These are phyloP conservation scores for Pseudogymnoascus sp. DNA, from an alignment of 2,329 filamentous ascomycete species.

Conservation along the genomic window DNA sequence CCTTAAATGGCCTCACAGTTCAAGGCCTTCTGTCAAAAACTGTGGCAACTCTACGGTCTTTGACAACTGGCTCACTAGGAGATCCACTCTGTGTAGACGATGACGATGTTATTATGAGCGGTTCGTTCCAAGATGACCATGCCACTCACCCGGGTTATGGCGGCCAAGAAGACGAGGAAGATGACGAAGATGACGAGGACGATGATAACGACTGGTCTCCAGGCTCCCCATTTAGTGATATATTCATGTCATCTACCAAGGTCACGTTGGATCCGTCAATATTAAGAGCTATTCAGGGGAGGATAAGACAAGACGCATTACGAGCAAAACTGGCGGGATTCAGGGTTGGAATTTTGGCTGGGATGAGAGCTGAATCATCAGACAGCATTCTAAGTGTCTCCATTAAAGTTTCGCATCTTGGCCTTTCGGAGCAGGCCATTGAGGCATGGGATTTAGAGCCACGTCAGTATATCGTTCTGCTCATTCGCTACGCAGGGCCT, in stretches of 20 bases:
- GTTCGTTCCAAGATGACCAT: background rate
- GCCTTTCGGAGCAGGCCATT: slow-evolving; percentile 64
- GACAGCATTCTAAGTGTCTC: slow-evolving; percentile 55
- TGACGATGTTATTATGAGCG: slow-evolving; percentile 1
- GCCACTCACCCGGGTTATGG: background rate
- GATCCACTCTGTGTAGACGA: background rate
- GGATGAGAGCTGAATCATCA: slow-evolving; percentile 33
- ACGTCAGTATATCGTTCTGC: slow-evolving; percentile 62
- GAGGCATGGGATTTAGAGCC: slow-evolving; percentile 65
- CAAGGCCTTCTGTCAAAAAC: background rate
- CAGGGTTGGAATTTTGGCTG: slow-evolving; percentile 54
- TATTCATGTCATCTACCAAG: slow-evolving; percentile 19
- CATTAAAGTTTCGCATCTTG: slow-evolving; percentile 59
- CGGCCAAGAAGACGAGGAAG: background rate
- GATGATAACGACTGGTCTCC: slow-evolving; percentile 15
- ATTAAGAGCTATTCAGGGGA: slow-evolving; percentile 16
- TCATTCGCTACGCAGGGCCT: slow-evolving; percentile 54
- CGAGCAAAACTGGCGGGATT: slow-evolving; percentile 57
- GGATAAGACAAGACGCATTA: slow-evolving; percentile 32
- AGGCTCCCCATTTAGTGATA: background rate
- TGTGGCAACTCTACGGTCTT: background rate
- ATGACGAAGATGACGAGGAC: slow-evolving; percentile 14
- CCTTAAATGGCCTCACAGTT: slow-evolving; percentile 18
- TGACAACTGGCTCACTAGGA: background rate
- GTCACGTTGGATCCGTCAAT: slow-evolving; percentile 30